Conservation (phyloP, 2,329 filamentous ascomycete genomes). For the Chaetothyriales sp. region DNA sequence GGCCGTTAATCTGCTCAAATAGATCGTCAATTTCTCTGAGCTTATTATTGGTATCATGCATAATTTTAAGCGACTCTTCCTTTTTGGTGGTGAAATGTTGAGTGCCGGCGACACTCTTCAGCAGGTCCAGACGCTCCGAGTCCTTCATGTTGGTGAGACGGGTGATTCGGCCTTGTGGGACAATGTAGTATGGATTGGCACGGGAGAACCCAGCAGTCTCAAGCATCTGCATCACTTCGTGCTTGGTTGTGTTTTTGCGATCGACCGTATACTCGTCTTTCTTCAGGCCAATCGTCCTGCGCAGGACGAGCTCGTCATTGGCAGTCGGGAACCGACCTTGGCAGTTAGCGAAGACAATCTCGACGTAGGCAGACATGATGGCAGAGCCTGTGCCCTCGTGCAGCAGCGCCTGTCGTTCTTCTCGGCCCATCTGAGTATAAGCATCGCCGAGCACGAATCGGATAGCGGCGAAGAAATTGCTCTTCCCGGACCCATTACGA, state of each 20-base stretch:
- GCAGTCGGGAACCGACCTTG: conserved; percentile 91
- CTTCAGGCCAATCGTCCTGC: conserved; percentile 89
- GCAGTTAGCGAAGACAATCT: conserved; percentile 96
- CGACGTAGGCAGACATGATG: conserved; percentile 98
- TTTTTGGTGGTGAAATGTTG: conserved; percentile 91
- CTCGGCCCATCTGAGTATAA: conserved; percentile 88
- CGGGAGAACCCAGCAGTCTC: conserved; percentile 94
- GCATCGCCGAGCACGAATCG: conserved; percentile 96
- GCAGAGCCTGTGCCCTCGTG: conserved; percentile 96
- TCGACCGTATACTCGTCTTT: conserved; percentile 98
- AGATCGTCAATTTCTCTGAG: conserved; percentile 87
- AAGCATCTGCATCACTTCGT: conserved; percentile 86
- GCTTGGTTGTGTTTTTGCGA: conserved; percentile 87
- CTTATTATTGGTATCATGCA: conserved; percentile 93
- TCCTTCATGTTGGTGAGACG: conserved; percentile 98
- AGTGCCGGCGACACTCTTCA: conserved; percentile 97
- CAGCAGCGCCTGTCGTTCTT: conserved; percentile 89
- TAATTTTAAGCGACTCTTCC: conserved; percentile 86
- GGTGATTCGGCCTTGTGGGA: conserved; percentile 91
- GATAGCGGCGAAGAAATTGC: conserved; percentile 98
- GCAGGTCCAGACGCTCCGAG: conserved; percentile 68
- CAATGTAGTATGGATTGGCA: conserved; percentile 98
- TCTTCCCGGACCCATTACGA: conserved; percentile 97
- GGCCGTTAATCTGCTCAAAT: conserved; percentile 80
- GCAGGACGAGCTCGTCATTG: conserved; percentile 76